These are phyloP conservation scores for Saccharomyces hybrid DNA, from an alignment of 1,139 yeast genomes.

Conservation along the genomic window DNA sequence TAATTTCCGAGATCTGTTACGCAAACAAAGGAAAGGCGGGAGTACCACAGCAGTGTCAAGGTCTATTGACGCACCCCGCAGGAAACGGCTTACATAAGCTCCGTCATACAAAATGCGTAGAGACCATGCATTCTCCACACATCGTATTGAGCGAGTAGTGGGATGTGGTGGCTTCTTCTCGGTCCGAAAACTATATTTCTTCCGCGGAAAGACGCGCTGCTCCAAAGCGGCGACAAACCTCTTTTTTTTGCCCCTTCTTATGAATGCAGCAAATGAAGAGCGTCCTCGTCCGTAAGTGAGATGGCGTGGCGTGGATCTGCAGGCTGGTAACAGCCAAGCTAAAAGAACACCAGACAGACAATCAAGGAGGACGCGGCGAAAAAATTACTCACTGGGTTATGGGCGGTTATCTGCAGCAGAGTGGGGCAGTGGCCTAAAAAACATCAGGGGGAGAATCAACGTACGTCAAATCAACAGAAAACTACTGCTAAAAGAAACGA, in stretches of 20 bases:
- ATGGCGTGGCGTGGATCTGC: not conserved
- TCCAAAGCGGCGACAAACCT: not conserved
- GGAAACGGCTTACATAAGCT: not conserved
- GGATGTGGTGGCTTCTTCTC: not conserved
- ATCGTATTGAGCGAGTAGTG: not conserved
- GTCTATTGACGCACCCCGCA: not conserved
- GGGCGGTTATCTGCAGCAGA: not conserved
- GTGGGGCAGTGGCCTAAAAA: not conserved
- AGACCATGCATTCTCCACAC: not conserved
- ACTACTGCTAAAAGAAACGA: not conserved
- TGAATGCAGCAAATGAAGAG: not conserved
- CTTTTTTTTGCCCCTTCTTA: not conserved
- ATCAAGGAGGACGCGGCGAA: not conserved
- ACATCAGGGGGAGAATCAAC: not conserved
- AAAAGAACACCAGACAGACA: not conserved
- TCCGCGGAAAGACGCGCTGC: not conserved
- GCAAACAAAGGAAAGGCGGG: not conserved
- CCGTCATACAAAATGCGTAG: not conserved
- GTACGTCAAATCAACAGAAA: not conserved
- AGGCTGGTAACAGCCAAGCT: not conserved
- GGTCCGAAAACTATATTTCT: not conserved
- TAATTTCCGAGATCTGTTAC: not conserved
- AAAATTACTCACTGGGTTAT: not conserved
- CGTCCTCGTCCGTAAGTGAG: not conserved
- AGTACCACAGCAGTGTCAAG: not conserved